Evolutionary conservation across 2,329 filamentous ascomycete species (phyloP).

Genomic region (Acephala macrosclerotiorum): DNA sequence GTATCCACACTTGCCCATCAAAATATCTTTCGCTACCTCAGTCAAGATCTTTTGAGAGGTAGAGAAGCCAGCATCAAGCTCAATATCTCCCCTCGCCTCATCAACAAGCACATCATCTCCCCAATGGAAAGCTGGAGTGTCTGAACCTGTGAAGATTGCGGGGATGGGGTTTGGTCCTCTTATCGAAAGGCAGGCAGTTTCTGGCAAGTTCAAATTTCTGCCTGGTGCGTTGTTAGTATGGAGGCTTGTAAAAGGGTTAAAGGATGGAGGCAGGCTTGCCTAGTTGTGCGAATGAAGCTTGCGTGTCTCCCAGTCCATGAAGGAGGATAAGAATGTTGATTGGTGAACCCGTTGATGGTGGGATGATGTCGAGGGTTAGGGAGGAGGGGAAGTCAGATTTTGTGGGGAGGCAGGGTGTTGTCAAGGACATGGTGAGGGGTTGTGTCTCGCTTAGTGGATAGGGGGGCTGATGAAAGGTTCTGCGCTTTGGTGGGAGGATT

Average conservation of each 20-base stretch:
- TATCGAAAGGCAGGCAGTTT: conserved; percentile 68
- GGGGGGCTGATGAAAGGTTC: not conserved
- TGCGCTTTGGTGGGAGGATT: not conserved
- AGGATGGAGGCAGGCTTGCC: conserved; percentile 36
- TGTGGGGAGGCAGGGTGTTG: conserved; percentile 42
- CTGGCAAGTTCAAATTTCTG: conserved; percentile 65
- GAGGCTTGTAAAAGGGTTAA: too few relatives aligned
- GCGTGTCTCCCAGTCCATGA: conserved; percentile 72
- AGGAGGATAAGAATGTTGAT: conserved; percentile 71
- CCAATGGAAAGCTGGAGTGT: conserved; percentile 58
- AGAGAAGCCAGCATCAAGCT: conserved; percentile 61
- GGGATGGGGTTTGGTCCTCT: conserved; percentile 67
- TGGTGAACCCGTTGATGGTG: conserved; percentile 45
- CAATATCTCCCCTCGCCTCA: conserved; percentile 56
- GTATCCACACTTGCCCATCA: conserved; percentile 58
- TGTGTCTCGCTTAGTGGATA: not conserved
- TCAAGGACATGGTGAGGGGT: not conserved
- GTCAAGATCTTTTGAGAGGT: conserved; percentile 50
- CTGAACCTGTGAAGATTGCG: conserved; percentile 50
- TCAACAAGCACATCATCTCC: conserved; percentile 66
- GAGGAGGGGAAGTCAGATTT: conserved; percentile 55
- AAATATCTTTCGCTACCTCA: conserved; percentile 51
- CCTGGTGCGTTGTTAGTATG: too few relatives aligned
- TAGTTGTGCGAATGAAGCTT: conserved; percentile 63
- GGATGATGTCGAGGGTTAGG: conserved; percentile 45